phyloP scores from a whole-genome alignment of 176 grass and related monocot species.

The Miscanthus lutarioriparius region DNA sequence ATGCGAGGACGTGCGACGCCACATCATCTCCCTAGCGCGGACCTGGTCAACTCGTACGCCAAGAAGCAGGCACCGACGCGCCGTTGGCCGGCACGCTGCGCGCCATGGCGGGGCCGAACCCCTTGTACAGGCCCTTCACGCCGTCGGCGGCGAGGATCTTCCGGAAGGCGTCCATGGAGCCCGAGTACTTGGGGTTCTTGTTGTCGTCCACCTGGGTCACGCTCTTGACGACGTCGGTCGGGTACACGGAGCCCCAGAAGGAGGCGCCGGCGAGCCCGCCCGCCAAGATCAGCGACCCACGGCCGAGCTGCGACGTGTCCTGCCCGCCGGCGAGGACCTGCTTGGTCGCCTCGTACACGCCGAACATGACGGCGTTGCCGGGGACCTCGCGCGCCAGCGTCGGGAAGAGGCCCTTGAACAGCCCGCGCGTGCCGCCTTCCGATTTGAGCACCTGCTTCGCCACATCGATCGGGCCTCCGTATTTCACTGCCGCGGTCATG shows the following conservation, averaged over 20 bases:
- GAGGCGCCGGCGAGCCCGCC: slow-evolving; percentile 73
- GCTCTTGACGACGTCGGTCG: slow-evolving; percentile 86
- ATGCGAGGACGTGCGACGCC: too few species aligned
- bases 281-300: slow-evolving; percentile 63
- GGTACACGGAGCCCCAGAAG: slow-evolving; percentile 75
- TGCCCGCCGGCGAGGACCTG: slow-evolving; percentile 53
- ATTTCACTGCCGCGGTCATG: slow-evolving; percentile 41
- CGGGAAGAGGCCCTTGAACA: slow-evolving; percentile 71
- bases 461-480: slow-evolving; percentile 76
- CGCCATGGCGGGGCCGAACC: slow-evolving; percentile 81
- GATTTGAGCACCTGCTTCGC: slow-evolving; percentile 63
- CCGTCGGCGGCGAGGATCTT: slow-evolving; percentile 76
- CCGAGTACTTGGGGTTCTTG: slow-evolving; percentile 75
- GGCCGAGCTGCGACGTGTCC: slow-evolving; percentile 60
- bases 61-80: slow-evolving; percentile 84
- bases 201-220: slow-evolving; percentile 92
- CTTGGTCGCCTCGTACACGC: slow-evolving; percentile 69
- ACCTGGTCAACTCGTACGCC: slow-evolving; percentile 70
- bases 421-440: slow-evolving; percentile 57
- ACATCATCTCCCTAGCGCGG: too few species aligned
- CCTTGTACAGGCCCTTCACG: slow-evolving; percentile 73
- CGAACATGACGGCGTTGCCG: slow-evolving; percentile 81
- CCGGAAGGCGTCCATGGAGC: slow-evolving; percentile 66
- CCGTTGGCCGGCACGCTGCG: slow-evolving; percentile 80
- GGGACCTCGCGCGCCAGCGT: slow-evolving; percentile 81